Conservation (phyloP, 805 yeast species). For the Vanderwaltozyma yarrowii region DNA sequence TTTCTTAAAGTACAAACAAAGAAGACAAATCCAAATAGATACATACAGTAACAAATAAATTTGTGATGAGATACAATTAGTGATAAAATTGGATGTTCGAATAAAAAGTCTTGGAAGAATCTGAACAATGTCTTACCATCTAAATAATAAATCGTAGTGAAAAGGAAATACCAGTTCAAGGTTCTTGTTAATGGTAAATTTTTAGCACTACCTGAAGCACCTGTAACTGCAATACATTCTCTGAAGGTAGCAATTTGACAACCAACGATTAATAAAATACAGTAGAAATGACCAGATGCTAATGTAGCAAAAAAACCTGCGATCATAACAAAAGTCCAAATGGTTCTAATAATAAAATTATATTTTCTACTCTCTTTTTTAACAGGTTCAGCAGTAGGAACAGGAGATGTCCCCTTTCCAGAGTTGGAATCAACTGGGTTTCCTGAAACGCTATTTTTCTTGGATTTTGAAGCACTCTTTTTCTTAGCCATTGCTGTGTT, state of each 20-base stretch:
- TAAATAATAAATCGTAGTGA: conserved; percentile 78
- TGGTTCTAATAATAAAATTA: conserved; percentile 66
- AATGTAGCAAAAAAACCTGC: conserved; percentile 56
- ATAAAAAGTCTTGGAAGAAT: conserved; percentile 43
- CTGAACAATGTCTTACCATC: conserved; percentile 77
- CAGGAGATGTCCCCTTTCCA: not conserved
- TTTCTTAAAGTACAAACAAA: conserved; percentile 84
- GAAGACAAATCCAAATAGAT: conserved; percentile 78
- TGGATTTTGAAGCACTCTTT: conserved; percentile 1
- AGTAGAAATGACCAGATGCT: conserved; percentile 77
- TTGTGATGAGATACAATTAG: conserved; percentile 69
- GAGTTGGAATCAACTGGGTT: too few relatives aligned
- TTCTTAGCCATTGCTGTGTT: conserved; percentile 1
- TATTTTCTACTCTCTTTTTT: conserved; percentile 16
- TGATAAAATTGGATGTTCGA: conserved; percentile 32
- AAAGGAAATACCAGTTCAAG: conserved; percentile 87
- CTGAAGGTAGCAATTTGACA: conserved; percentile 79
- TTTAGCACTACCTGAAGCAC: conserved; percentile 67
- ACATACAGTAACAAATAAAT: conserved; percentile 73
- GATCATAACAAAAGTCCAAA: conserved; percentile 93
- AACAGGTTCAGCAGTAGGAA: not conserved
- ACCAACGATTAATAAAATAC: conserved; percentile 57
- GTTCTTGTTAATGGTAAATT: conserved; percentile 72
- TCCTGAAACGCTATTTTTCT: not conserved
- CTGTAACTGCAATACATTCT: conserved; percentile 83